These are phyloP conservation scores for Laetiporus sulphureus DNA, from an alignment of 1,284 basidiomycete species.

Conservation along the genomic window DNA sequence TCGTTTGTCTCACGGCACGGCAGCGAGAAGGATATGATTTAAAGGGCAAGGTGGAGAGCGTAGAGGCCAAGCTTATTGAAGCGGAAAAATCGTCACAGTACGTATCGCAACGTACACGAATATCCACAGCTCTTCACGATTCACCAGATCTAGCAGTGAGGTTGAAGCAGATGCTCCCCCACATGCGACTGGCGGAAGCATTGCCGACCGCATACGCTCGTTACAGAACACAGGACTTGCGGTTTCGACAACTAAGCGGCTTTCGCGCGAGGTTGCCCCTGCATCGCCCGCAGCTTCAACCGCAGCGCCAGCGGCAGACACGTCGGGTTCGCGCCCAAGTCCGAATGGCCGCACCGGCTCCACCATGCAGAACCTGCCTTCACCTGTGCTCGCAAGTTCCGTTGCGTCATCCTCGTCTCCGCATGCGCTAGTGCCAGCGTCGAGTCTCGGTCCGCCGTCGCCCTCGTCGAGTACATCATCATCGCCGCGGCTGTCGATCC, in stretches of 20 bases:
- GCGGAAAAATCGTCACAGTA: conserved; percentile 45
- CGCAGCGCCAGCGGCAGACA: conserved; percentile 8
- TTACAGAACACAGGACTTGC: conserved; percentile 60
- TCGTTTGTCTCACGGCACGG: too few relatives aligned
- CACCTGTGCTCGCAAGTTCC: conserved; percentile 22
- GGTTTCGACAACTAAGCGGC: conserved; percentile 40
- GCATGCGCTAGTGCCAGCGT: conserved; percentile 59
- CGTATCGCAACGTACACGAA: too few relatives aligned
- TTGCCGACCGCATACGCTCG: conserved; percentile 68
- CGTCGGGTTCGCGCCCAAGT: conserved; percentile 10
- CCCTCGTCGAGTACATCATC: conserved; percentile 48
- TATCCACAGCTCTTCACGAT: too few relatives aligned
- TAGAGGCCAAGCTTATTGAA: conserved; percentile 55
- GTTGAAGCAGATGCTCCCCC: conserved; percentile 25
- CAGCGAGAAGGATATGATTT: conserved; percentile 49
- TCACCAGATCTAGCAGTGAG: too few relatives aligned
- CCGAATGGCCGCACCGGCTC: conserved; percentile 14
- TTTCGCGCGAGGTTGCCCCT: conserved; percentile 39
- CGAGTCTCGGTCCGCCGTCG: conserved; percentile 66
- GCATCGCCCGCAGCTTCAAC: conserved; percentile 9
- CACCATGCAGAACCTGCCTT: conserved; percentile 23
- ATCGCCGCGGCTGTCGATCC: conserved; percentile 30
- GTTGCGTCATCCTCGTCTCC: conserved; percentile 27
- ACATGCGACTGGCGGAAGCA: conserved; percentile 42
- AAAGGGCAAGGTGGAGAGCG: conserved; percentile 34